phyloP scores from a whole-genome alignment of 192 early-diverging fungal species.

The Allomyces macrogynus region DNA sequence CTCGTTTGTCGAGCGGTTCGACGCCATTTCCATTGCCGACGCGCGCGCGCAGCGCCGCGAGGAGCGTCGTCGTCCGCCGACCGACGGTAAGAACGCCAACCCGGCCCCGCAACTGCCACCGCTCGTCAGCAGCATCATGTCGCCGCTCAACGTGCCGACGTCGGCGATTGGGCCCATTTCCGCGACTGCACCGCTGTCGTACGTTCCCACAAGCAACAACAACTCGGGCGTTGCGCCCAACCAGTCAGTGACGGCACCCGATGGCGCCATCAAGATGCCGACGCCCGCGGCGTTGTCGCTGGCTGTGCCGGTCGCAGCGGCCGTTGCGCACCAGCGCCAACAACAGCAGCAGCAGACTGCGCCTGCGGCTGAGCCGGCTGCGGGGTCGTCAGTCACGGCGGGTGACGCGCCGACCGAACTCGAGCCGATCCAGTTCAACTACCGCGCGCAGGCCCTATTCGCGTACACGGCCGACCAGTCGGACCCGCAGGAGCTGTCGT shows the following conservation, averaged over 20 bases:
- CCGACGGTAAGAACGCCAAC: neutral
- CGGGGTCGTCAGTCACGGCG: neutral
- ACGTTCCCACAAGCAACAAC: neutral
- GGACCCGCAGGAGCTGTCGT: constrained; percentile 3
- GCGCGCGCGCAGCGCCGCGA: neutral
- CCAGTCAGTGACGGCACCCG: too few species aligned
- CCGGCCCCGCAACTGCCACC: neutral
- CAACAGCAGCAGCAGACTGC: neutral
- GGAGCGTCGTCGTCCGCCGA: neutral
- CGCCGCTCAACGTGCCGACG: neutral
- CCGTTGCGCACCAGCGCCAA: neutral
- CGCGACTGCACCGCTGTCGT: neutral
- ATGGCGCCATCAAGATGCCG: neutral
- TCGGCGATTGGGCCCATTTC: neutral
- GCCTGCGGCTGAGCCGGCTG: too few species aligned
- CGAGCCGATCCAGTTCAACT: neutral
- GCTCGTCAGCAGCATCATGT: neutral
- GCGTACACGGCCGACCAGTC: neutral
- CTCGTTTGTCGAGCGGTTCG: neutral
- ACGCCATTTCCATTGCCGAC: neutral
- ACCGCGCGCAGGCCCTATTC: neutral
- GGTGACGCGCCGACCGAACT: neutral
- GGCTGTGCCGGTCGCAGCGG: neutral
- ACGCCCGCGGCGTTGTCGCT: neutral
- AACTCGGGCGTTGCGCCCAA: too few species aligned